phyloP scores from a whole-genome alignment of 2,329 filamentous ascomycete species.

The Gyromitra esculenta region DNA sequence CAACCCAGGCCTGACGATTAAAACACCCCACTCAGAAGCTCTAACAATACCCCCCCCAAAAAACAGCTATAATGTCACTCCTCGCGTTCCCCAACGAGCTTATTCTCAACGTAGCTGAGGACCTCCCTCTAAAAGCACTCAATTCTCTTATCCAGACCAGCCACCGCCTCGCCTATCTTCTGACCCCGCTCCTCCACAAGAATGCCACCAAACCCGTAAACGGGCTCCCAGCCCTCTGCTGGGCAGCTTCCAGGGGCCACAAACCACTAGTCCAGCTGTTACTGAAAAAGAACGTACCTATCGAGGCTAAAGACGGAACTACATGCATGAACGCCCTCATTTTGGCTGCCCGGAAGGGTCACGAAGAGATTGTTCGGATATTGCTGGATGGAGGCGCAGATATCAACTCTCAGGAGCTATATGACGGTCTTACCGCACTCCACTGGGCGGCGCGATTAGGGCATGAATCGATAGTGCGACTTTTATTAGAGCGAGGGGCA shows the following conservation, averaged over 20 bases:
- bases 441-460: conserved; percentile 52
- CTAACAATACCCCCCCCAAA: neutral
- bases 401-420: conserved; percentile 23
- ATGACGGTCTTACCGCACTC: conserved; percentile 49
- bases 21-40: neutral
- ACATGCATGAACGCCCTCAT: conserved; percentile 24
- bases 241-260: conserved; percentile 37
- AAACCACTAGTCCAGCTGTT: conserved; percentile 21
- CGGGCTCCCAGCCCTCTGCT: conserved; percentile 36
- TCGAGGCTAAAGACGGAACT: conserved; percentile 31
- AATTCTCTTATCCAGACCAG: conserved; percentile 35
- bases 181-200: conserved; percentile 35
- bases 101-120: conserved; percentile 33
- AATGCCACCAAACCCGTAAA: conserved; percentile 23
- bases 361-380: conserved; percentile 25
- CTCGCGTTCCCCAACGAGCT: conserved; percentile 38
- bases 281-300: neutral
- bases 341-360: conserved; percentile 1
- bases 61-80: conserved; percentile 26
- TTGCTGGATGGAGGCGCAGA: conserved; percentile 36
- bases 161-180: conserved; percentile 23
- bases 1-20: conserved; percentile 6
- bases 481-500: conserved; percentile 41
- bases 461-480: conserved; percentile 39
- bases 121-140: conserved; percentile 20